A percentile compares a stretch with the other conserved stretches of the same genome.
Evolutionary conservation across 2,329 filamentous ascomycete genomes (phyloP).

Genomic region (Fusarium ambrosium): DNA sequence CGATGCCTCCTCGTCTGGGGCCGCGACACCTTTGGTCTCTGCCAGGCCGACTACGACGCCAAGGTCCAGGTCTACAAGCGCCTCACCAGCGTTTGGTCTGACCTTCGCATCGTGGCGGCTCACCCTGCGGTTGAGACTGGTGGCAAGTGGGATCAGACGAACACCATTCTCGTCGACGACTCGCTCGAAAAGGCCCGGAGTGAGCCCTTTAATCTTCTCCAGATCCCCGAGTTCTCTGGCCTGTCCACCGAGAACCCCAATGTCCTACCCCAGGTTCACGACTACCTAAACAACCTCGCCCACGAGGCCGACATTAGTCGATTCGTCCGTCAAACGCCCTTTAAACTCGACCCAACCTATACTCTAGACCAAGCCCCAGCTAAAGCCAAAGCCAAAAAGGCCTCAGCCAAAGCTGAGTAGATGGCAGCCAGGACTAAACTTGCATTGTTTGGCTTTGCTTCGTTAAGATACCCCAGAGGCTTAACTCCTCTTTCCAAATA

Average conservation of each 20-base stretch:
- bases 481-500: constrained; percentile 18
- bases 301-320: constrained; percentile 72
- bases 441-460: constrained; percentile 11
- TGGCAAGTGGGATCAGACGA: constrained; percentile 79
- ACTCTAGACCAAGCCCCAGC: constrained; percentile 11
- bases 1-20: constrained; percentile 80
- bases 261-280: constrained; percentile 71
- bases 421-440: neutral
- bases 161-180: constrained; percentile 93
- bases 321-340: constrained; percentile 68
- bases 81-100: constrained; percentile 78
- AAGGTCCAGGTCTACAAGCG: constrained; percentile 94
- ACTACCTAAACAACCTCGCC: constrained; percentile 70
- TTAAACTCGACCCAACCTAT: constrained; percentile 55
- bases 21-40: constrained; percentile 81
- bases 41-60: constrained; percentile 70
- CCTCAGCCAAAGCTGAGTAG: neutral
- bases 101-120: constrained; percentile 57
- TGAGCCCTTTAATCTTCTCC: constrained; percentile 86
- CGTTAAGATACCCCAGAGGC: constrained; percentile 35
- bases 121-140: constrained; percentile 59
- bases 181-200: constrained; percentile 81
- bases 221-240: constrained; percentile 82
- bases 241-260: constrained; percentile 54
- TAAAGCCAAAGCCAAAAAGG: neutral